These are phyloP conservation scores for Raphanus sativus DNA, from an alignment of 345 rosid species.

Conservation along the genomic window DNA sequence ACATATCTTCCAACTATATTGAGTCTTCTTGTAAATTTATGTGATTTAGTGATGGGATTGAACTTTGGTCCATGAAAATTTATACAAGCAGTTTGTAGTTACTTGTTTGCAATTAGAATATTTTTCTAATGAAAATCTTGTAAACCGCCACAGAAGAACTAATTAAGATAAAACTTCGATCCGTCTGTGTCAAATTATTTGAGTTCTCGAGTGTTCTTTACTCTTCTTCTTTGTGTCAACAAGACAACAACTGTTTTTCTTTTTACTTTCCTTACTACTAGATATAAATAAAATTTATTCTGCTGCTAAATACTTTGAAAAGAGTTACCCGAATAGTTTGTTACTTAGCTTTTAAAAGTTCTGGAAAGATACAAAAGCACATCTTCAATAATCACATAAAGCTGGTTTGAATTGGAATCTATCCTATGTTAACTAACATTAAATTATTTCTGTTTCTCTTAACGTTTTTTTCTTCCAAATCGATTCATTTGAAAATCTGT, in stretches of 20 bases:
- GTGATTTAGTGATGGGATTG: background rate
- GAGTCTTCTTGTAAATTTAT: background rate
- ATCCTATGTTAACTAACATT: background rate
- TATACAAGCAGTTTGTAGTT: background rate
- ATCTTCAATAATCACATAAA: background rate
- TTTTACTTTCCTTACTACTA: background rate
- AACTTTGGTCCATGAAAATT: background rate
- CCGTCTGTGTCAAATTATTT: background rate
- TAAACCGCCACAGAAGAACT: background rate
- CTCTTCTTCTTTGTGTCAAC: background rate
- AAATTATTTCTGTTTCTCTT: background rate
- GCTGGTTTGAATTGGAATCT: background rate
- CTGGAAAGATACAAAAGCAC: background rate
- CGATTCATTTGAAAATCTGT: background rate
- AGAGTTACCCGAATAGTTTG: background rate
- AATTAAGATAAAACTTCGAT: background rate
- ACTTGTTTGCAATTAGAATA: background rate
- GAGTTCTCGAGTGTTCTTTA: background rate
- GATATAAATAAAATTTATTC: background rate
- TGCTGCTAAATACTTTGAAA: background rate
- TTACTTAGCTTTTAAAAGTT: background rate
- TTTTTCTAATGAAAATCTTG: background rate
- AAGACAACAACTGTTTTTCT: too few relatives aligned
- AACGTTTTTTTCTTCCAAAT: background rate
- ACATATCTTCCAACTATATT: background rate